Evolutionary conservation across 805 yeast genomes (phyloP), one percentile per base, ranked within the genome.

Genomic region (Nakazawaea wickerhamii): DNA sequence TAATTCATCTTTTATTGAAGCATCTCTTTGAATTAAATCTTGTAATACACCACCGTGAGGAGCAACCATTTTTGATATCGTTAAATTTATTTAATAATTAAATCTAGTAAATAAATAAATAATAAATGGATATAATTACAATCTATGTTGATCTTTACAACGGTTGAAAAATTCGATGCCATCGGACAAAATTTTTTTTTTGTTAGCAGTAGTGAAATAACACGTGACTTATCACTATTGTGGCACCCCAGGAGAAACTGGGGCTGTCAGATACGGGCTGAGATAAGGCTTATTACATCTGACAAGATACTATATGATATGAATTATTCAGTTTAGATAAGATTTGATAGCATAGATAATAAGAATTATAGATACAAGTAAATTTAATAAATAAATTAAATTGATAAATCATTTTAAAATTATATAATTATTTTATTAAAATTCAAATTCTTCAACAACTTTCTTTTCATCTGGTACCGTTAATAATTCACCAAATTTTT

Each of bases 21-120:
- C 75, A 61, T 90, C 98, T 65, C 98, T 81, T 42, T 80, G 77
- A 45, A 89, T 73, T 48, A 90, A 73, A 61, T 90, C 98, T 64
- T 90, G 82, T 51, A 90, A 76, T 43, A 70, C 70, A 55, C 96
- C 96, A 59, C 97, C 98, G 75, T 91, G 97, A 45, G 98, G 96
- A 55, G 79, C 65, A 46, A 83, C 81, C 86, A 81, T 81, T 38
- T 37, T 55, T 28, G 30, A 23, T 18, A n/a, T 7, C 11, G 8
- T 36, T 22, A 19, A 13, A n/a, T 22, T 11, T 10, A 21, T 36
- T 13, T 22, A 13, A 4, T 10, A 13, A 28, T 28, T 13, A 13
- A 15, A 28, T 28, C 31, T 28, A 28, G 31, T 10, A 17, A 36
- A 11, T 13, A 26, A 15, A 15, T 19, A 26, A n/a, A 17, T 7